Evolutionary conservation across 2,329 filamentous ascomycete species (phyloP), one percentile per base, ranked within the genome.

Genomic region (Ilyonectria robusta): DNA sequence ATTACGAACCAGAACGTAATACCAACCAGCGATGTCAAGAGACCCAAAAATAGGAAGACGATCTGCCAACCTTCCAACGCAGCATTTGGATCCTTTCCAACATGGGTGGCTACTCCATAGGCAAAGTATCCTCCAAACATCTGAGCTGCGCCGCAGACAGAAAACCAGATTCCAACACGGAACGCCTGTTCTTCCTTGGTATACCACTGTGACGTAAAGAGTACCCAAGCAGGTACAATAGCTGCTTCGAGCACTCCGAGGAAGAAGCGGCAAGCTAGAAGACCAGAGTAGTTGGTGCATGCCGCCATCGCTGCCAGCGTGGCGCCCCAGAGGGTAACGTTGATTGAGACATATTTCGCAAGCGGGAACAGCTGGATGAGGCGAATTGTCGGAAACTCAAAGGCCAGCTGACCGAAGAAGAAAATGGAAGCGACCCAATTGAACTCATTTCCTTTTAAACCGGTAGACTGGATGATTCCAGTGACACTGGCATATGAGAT

Each of bases 401-500:
- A 81, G 0, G 78, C 76, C 5, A 81, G 70, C 26, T 81, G 78
- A 1, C 78, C 78, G 29, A 80, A 80, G 68, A 79, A 79, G 68
- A 73, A 74, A 15, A 72, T 69, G 26, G 71, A 72, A 5, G 69
- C 69, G 15, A 72, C 78, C 80, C 84, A 84, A 48, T 81, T 83
- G 69, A 84, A 85, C 57, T 81, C 76, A 40, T 80, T 82, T 4
- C 80, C 84, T 5, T 76, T 72, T 0, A 85, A 77, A 4, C 81
- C 74, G 1, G 77, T 74, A 1, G 80, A 78, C 33, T 72, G 47
- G n/a, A 66, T 62, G 2, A 75, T 72, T 1, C 73, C 74, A 0
- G 70, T 75, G 15, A 76, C 72, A 11, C 72, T 75, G 4, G 74
- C 70, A 37, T 75, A 76, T 0, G 72, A 74, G 2, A 76, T 66